Evolutionary conservation across 176 grass and related monocot species (phyloP).

Genomic region (Olyra latifolia): DNA sequence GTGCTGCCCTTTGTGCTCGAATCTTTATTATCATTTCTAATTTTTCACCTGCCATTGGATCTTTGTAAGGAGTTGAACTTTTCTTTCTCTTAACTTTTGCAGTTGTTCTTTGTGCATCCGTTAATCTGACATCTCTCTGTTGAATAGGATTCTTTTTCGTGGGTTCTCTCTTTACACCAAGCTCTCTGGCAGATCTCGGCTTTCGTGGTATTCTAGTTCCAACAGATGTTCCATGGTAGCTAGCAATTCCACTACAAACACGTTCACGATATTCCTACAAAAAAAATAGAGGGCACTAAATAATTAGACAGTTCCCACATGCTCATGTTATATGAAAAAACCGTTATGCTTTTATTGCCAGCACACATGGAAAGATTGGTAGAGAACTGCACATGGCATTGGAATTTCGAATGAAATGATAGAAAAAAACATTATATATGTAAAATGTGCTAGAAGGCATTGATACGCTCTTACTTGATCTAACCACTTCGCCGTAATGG

Average conservation of each 20-base stretch:
- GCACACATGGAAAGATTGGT: neutral
- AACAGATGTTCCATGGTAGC: constrained; percentile 53
- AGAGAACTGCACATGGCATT: neutral
- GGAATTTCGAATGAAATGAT: neutral
- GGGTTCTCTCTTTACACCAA: constrained; percentile 34
- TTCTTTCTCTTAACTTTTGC: constrained; percentile 57
- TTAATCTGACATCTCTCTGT: constrained; percentile 23
- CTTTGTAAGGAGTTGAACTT: constrained; percentile 69
- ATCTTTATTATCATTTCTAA: constrained; percentile 92
- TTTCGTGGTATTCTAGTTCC: constrained; percentile 53
- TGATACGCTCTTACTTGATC: constrained; percentile 56
- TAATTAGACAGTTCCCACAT: constrained; percentile 9
- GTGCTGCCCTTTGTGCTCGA: constrained; percentile 58
- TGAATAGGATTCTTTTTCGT: constrained; percentile 42
- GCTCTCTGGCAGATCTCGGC: constrained; percentile 45
- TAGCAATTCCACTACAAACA: constrained; percentile 78
- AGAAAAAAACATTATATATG: neutral
- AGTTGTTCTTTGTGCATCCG: constrained; percentile 28
- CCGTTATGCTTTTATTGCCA: constrained; percentile 1
- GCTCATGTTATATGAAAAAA: constrained; percentile 17
- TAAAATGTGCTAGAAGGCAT: neutral
- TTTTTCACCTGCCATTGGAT: constrained; percentile 76
- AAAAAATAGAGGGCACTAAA: constrained; percentile 15
- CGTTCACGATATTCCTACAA: constrained; percentile 79
- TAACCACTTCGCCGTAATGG: constrained; percentile 86